phyloP scores from a whole-genome alignment of 148 eudicot species.

The Diospyros lotus region DNA sequence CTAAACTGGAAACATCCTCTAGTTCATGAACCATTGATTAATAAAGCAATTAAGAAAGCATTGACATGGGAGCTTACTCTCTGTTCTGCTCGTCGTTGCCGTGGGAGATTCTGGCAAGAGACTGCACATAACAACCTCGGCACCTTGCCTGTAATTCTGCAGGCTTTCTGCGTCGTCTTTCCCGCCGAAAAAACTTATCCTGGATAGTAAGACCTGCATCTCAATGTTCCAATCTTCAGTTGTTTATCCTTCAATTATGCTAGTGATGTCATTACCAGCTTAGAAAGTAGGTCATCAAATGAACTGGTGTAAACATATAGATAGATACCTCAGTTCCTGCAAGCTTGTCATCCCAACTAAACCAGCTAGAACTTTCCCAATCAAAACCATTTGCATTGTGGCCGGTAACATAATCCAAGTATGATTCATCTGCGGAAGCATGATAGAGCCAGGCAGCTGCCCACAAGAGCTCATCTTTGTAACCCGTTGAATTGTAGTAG shows the following conservation, averaged over 20 bases:
- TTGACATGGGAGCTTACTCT: constrained; percentile 30
- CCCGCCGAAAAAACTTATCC: constrained; percentile 59
- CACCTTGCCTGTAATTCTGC: constrained; percentile 53
- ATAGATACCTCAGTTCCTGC: constrained; percentile 76
- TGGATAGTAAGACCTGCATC: constrained; percentile 67
- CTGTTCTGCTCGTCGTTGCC: constrained; percentile 73
- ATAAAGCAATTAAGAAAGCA: too few species aligned
- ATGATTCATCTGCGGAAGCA: constrained; percentile 63
- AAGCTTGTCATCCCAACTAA: constrained; percentile 92
- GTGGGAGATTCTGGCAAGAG: constrained; percentile 78
- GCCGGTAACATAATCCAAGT: constrained; percentile 57
- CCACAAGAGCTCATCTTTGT: constrained; percentile 95
- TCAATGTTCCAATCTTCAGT: not conserved
- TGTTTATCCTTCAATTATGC: constrained; percentile 1
- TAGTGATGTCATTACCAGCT: not conserved
- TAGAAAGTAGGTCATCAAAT: not conserved
- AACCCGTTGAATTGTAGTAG: constrained; percentile 80
- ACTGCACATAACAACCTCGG: constrained; percentile 83
- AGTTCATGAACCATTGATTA: too few species aligned
- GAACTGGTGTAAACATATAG: not conserved
- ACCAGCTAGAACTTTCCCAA: constrained; percentile 83
- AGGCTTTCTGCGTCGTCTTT: constrained; percentile 51
- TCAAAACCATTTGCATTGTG: constrained; percentile 57
- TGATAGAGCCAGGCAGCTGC: constrained; percentile 93
- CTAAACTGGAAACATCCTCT: too few species aligned